Base-by-base conservation (phyloP, 2,329 filamentous ascomycete species). In the Xylaria sp. region DNA sequence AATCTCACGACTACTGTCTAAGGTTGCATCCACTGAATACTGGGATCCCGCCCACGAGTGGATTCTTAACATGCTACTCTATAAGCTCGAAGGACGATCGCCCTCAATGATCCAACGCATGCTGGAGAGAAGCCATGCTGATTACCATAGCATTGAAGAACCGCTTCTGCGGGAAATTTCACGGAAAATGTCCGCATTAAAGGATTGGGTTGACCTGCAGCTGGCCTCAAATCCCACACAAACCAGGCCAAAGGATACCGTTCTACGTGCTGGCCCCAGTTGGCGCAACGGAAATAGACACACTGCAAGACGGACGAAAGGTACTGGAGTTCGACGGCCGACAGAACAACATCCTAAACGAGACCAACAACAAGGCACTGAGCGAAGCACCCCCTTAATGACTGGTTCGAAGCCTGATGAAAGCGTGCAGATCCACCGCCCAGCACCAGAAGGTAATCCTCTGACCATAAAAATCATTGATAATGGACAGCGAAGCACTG, bases 11-110 rank as follows among this genome's bases (percentile, higher is more conserved):
- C 43, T 66, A 10, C 35, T 64, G 11, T 62, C 64, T 1, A 58
- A 27, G n/a, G 21, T 60, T n/a, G 46, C 55, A 38, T 60, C 58
- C 2, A 58, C 62, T 9, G 58, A 62, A 33, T 66, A 58, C 27
- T 58, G 35, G 52, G 46, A 53, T 19, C 27, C 54, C 23, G 59
- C 62, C 4, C 38, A 51, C 17, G 52, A 64, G 46, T 66, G 58
- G 58, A 52, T 64, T 52, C 52, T 66, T 3, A 62, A 55, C 13
- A 58, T 64, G 55, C 23, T 66, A 11, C 53, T 64, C 4, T 64
- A 66, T 38, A 64, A 56, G 15, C 47, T 66, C 11, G 62, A 66
- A 31, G 62, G 49, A 6, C 56, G 11, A 52, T 59, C 62, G 5
- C 25, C 53, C 6, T 53, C 48, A 5, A 48, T 55, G 17, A 66